Conservation (phyloP, 73 alveolate genomes). For the Paramecium sonneborni region DNA sequence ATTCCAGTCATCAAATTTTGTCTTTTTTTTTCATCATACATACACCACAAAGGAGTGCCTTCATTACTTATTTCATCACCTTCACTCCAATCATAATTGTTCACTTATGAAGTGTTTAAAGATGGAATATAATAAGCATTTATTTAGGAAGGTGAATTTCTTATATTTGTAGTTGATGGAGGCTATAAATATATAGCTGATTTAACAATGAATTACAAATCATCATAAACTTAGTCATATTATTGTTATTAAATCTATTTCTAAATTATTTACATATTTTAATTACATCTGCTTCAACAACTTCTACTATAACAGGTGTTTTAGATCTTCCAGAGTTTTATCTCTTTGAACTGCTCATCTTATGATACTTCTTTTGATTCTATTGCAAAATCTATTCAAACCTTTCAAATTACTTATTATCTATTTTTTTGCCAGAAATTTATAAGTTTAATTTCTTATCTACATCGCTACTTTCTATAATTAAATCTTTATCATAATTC, state of each 20-base stretch:
- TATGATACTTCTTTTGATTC: neutral
- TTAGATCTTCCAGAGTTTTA: conserved; percentile 2
- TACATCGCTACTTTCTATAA: neutral
- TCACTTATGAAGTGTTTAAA: conserved; percentile 14
- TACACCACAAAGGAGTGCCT: conserved; percentile 34
- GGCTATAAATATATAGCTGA: neutral
- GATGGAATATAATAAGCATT: neutral
- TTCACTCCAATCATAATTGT: conserved; percentile 48
- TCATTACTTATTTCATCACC: conserved; percentile 18
- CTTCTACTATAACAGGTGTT: neutral
- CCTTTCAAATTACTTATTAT: conserved; percentile 11
- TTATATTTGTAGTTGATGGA: neutral
- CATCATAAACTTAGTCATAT: neutral
- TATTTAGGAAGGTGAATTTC: neutral
- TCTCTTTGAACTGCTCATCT: neutral
- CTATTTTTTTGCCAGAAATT: neutral
- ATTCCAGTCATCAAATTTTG: neutral
- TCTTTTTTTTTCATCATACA: neutral
- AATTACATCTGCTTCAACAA: neutral
- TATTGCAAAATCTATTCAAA: conserved; percentile 32
- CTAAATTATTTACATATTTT: neutral
- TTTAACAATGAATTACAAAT: neutral
- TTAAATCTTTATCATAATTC: neutral
- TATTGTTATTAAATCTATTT: neutral
- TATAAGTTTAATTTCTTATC: neutral